phyloP scores from a whole-genome alignment of 352 stramenopile species.

The Phytophthora cryptogea region DNA sequence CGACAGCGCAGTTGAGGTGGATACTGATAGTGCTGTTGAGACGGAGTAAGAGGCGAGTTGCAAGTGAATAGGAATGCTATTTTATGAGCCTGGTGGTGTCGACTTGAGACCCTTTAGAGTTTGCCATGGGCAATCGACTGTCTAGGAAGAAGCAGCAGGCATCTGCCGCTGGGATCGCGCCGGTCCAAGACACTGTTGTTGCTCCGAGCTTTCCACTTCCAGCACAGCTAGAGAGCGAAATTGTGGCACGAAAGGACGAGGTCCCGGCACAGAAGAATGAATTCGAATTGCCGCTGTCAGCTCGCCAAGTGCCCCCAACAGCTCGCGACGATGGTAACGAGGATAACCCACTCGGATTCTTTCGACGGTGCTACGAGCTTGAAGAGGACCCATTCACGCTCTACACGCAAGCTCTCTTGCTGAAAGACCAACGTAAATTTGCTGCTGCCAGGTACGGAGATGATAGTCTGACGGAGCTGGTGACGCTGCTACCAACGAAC shows the following conservation, averaged over 20 bases:
- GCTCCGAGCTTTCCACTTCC: background rate
- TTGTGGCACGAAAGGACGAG: conserved; percentile 1
- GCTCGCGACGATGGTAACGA: conserved; percentile 17
- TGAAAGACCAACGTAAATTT: conserved; percentile 42
- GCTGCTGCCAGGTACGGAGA: conserved; percentile 34
- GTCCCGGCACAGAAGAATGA: conserved; percentile 1
- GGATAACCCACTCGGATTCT: conserved; percentile 35
- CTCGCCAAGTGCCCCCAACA: conserved; percentile 14
- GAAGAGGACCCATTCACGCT: conserved; percentile 30
- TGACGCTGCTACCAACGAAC: background rate
- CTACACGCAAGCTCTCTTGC: conserved; percentile 53
- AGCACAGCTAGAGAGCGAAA: background rate
- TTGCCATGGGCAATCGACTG: conserved; percentile 33
- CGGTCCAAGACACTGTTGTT: background rate
- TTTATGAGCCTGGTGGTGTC: conserved; percentile 11
- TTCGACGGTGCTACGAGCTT: conserved; percentile 21
- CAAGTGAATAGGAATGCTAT: conserved; percentile 22
- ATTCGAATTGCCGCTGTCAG: conserved; percentile 1
- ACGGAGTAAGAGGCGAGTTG: conserved; percentile 13
- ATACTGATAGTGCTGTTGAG: conserved; percentile 22
- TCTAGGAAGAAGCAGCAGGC: conserved; percentile 21
- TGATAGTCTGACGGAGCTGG: background rate
- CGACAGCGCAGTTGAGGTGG: conserved; percentile 22
- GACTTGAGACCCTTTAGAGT: background rate
- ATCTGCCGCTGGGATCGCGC: background rate